A percentile compares a stretch with the other conserved stretches of the same genome.
phyloP scores from a whole-genome alignment of 169 alveolate species.

The Miamiensis avidus region DNA sequence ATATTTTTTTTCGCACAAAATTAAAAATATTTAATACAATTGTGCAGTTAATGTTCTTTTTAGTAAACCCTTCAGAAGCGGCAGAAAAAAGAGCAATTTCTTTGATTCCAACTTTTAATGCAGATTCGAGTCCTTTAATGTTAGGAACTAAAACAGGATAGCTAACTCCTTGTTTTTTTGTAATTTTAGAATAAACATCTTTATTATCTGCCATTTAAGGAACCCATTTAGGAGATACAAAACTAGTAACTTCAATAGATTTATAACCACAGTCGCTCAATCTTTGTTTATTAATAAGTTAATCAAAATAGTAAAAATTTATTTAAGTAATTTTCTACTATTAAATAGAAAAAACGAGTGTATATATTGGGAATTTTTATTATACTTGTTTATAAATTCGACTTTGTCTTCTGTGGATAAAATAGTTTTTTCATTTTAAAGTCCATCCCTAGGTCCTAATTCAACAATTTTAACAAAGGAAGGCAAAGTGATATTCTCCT shows the following conservation, averaged over 20 bases:
- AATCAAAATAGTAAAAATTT: no score
- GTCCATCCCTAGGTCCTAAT: constrained; percentile 87
- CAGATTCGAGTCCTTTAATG: constrained; percentile 77
- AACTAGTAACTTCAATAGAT: constrained; percentile 79
- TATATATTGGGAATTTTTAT: neutral
- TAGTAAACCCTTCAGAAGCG: constrained; percentile 81
- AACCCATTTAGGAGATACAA: constrained; percentile 83
- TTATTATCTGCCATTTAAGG: constrained; percentile 82
- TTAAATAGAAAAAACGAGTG: no score
- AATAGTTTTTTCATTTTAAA: constrained; percentile 68
- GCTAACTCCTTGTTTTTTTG: constrained; percentile 53
- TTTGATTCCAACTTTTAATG: constrained; percentile 67
- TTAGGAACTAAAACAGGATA: constrained; percentile 85
- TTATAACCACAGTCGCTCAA: constrained; percentile 68
- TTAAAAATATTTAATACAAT: constrained; percentile 38
- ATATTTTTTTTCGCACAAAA: no score
- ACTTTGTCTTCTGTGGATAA: constrained; percentile 67
- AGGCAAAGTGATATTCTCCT: constrained; percentile 28
- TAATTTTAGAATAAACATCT: constrained; percentile 65
- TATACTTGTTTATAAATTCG: constrained; percentile 56
- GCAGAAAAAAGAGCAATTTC: constrained; percentile 87
- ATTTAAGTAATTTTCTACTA: no score
- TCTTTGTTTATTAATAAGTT: constrained; percentile 5
- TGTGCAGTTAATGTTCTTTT: constrained; percentile 75
- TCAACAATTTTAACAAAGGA: constrained; percentile 73